Conservation (phyloP, 2,329 filamentous ascomycete genomes). For the Xylaria sp. region DNA sequence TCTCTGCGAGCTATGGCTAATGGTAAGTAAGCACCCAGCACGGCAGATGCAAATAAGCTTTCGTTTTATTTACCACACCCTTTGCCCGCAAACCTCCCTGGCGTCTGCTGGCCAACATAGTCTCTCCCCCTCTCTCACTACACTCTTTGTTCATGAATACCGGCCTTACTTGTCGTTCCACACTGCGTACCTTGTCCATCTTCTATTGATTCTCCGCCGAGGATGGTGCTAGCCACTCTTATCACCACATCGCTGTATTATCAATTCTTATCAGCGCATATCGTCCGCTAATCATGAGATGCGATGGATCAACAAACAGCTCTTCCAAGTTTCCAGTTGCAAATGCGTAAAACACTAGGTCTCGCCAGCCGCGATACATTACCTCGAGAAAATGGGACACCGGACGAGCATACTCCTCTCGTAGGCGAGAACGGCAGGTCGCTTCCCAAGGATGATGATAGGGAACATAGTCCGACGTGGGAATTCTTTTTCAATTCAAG, state of each 20-base stretch:
- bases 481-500: conserved; percentile 57
- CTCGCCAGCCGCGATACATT: conserved; percentile 15
- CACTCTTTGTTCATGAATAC: conserved; percentile 10
- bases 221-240: conserved; percentile 9
- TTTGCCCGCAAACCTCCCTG: too few relatives aligned
- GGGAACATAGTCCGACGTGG: conserved; percentile 38
- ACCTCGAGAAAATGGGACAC: conserved; percentile 34
- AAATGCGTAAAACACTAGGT: conserved; percentile 34
- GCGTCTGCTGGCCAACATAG: too few relatives aligned
- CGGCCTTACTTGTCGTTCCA: not conserved
- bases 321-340: conserved; percentile 36
- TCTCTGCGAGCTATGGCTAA: conserved; percentile 13
- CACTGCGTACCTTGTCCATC: not conserved
- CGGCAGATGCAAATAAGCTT: conserved; percentile 8
- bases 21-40: conserved; percentile 25
- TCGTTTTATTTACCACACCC: not conserved
- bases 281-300: conserved; percentile 38
- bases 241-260: not conserved
- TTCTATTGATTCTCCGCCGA: not conserved
- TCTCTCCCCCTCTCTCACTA: not conserved
- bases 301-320: conserved; percentile 39
- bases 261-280: conserved; percentile 5
- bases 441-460: conserved; percentile 29
- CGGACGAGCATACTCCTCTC: conserved; percentile 38
- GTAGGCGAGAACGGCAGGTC: conserved; percentile 28